Base-by-base conservation (phyloP, 2,329 filamentous ascomycete species). In the Sarocladium kiliense region DNA sequence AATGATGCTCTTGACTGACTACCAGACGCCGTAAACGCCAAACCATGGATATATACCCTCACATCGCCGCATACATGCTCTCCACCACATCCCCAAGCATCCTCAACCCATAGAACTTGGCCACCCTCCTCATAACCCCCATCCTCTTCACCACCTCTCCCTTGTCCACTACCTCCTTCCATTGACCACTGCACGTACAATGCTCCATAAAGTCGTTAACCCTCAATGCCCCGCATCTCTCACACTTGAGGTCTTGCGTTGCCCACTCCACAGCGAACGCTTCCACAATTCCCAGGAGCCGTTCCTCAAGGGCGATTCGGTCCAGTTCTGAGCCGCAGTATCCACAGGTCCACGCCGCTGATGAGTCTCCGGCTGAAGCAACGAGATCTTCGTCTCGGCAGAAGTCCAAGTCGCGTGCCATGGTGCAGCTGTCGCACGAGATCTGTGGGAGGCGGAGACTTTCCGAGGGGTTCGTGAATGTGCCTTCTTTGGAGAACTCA, bases 151-250 rank as follows among this genome's bases (percentile, higher is more conserved):
- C 71, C 25, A 93, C 74, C 26, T 88, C 88, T 27, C 80, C 82
- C 60, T 80, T 78, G 61, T 86, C 81, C 57, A 92, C 77, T 19
- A 85, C 89, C 60, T 84, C 84, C 18, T 78, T 80, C 94, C 94
- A 99, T 57, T 82, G 81, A 3, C 94, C 94, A 58, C 89, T 90
- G 75, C 94, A 99, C 11, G 86, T 88, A 71, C 95, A 99, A 71
- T 97, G 92, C 69, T 97, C 93, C 85, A 94, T 91, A 64, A 97
- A 95, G 65, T 97, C 93, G 68, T 96, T 97, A 39, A 89, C 79
- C 66, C 91, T 77, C 37, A 96, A 71, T 62, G 90, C 90, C 30
- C 80, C 83, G 68, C 85, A 88, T 57, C 80, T 78, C 27, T 65
- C 67, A 61, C 94, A 99, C 71, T 91, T 91, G 56, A 97, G 72